A percentile compares a stretch with the other conserved stretches of the same genome.
These are phyloP conservation scores for Ogataea ganodermae DNA, from an alignment of 805 yeast genomes.

Conservation along the genomic window DNA sequence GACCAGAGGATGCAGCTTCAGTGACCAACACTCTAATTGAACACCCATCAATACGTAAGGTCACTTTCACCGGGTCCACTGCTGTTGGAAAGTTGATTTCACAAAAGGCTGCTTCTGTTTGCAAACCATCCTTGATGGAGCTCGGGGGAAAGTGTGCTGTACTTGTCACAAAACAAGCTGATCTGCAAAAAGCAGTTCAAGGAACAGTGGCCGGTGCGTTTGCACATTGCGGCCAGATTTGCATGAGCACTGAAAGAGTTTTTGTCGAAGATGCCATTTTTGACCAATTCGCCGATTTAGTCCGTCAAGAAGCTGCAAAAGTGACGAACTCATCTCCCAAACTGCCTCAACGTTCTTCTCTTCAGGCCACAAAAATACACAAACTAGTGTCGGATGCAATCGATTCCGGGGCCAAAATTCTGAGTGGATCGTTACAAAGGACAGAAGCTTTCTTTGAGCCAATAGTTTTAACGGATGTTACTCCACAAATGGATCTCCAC, in stretches of 20 bases:
- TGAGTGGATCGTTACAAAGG: conserved; percentile 13
- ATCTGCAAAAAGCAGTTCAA: conserved; percentile 48
- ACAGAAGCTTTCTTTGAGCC: conserved; percentile 9
- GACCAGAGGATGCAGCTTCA: conserved; percentile 7
- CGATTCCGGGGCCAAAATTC: conserved; percentile 36
- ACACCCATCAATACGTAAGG: conserved; percentile 41
- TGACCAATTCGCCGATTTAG: conserved; percentile 43
- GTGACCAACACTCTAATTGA: conserved; percentile 8
- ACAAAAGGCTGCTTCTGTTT: conserved; percentile 75
- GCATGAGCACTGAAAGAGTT: conserved; percentile 82
- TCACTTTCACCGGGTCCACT: conserved; percentile 83
- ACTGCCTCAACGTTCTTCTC: conserved; percentile 7
- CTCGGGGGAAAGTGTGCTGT: conserved; percentile 91
- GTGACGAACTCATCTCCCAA: conserved; percentile 34
- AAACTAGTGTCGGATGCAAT: conserved; percentile 40
- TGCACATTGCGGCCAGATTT: conserved; percentile 78
- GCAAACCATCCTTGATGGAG: conserved; percentile 80
- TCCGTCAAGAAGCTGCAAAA: conserved; percentile 39
- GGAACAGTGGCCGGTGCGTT: conserved; percentile 72
- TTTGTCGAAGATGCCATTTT: conserved; percentile 57
- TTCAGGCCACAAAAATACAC: conserved; percentile 4
- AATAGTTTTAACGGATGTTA: conserved; percentile 3
- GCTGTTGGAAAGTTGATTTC: conserved; percentile 76
- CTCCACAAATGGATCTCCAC: not conserved
- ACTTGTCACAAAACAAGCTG: conserved; percentile 49